phyloP scores from a whole-genome alignment of 345 rosid genomes.

The Eucalyptus pauciflora region DNA sequence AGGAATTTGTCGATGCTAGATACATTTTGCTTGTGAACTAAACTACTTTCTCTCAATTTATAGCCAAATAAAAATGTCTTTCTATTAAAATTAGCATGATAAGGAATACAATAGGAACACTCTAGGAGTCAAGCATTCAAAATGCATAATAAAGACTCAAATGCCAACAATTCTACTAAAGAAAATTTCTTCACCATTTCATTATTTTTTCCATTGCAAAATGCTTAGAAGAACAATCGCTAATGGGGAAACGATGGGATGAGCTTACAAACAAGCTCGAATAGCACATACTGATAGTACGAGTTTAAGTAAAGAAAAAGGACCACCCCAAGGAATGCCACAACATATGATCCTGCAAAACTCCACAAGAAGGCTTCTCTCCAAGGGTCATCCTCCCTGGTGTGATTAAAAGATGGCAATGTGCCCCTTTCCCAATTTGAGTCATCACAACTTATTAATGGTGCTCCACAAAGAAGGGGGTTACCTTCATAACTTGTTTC shows the following conservation, averaged over 20 bases:
- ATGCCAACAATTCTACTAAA: no score
- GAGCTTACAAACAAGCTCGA: not conserved
- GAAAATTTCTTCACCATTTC: no score
- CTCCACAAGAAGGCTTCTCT: not conserved
- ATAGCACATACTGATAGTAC: not conserved
- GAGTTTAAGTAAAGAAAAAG: not conserved
- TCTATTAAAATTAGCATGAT: no score
- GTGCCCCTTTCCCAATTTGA: accelerated
- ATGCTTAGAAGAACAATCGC: not conserved
- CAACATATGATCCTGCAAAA: not conserved
- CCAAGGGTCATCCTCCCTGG: not conserved
- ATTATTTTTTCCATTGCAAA: not conserved
- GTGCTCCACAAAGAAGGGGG: not conserved
- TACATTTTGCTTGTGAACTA: not conserved
- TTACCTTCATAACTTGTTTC: not conserved
- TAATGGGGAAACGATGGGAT: not conserved
- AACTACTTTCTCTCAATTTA: not conserved
- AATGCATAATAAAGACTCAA: no score
- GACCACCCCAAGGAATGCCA: not conserved
- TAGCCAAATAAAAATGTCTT: not conserved
- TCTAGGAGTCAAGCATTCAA: no score
- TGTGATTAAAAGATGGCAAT: not conserved
- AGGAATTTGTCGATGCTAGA: not conserved
- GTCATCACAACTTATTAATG: not conserved
- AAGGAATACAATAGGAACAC: no score